Evolutionary conservation across 1,284 basidiomycete species (phyloP), one percentile per base, ranked within the genome.

Genomic region (Clitocybe nebularis): DNA sequence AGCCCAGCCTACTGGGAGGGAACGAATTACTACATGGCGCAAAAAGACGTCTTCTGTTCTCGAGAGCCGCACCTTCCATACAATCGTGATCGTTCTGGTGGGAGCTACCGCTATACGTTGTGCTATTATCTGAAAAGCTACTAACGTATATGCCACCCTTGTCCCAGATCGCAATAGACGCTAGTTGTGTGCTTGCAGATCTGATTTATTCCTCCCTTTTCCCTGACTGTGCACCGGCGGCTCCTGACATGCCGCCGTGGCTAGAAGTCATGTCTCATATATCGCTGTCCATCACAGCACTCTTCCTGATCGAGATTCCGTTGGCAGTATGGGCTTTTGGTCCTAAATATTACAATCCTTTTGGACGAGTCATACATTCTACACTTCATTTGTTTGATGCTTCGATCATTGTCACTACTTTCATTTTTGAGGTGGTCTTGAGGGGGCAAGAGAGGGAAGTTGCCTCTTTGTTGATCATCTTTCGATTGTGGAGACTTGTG

Each of bases 241-340:
- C 62, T 3, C 63, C 66, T 14, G 74, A 75, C 9, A 54, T 56
- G 6, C 82, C 84, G 1, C 41, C 57, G 9, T 88, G 82, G 83
- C 72, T 89, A 6, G 71, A 78, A 44, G 58, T 77, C 29, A 66
- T 88, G 26, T 64, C 79, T 8, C 64, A 75, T 47, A 61, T 84
- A 45, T 88, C 87, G 3, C 71, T 85, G 33, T 65, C 51, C 41
- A 89, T 89, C 43, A 86, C 80, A 43, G 72, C 75, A 6, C 56
- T 85, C 57, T 89, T 90, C 72, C 60, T 90, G 17, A 22, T 81
- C 48, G 88, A 90, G 76, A 84, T 90, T 37, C 84, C 86, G 1
- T 48, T 86, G 34, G 63, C 75, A 2, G 47, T 84, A 6, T 88
- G 77, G 74, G 73, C 81, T 0, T 72, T 86, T 36, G 85, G 86